Conservation (phyloP, 1,284 basidiomycete species). For the Fomes fomentarius region DNA sequence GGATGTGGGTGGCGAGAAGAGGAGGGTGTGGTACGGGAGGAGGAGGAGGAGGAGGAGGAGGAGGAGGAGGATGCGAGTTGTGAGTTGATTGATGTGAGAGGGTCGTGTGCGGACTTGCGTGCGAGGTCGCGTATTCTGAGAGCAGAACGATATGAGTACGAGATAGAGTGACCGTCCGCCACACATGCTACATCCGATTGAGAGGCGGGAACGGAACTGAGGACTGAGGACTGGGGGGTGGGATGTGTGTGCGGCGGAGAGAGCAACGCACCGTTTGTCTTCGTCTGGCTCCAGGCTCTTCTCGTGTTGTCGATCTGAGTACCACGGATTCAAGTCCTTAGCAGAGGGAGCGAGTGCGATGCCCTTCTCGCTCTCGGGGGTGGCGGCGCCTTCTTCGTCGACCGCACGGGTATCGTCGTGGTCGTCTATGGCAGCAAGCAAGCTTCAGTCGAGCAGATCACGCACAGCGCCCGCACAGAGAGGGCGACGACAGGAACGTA, state of each 20-base stretch:
- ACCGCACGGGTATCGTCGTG: conserved; percentile 46
- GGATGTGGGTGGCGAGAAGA: too few species aligned
- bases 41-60: too few species aligned
- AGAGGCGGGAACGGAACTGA: too few species aligned
- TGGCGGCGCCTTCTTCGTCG: conserved; percentile 38
- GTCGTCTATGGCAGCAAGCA: conserved; percentile 14
- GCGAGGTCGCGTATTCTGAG: conserved; percentile 62
- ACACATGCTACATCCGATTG: too few species aligned
- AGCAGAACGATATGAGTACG: not conserved
- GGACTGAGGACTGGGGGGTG: too few species aligned
- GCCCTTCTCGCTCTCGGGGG: conserved; percentile 66
- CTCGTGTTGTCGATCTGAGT: conserved; percentile 45
- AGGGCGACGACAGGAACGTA: conserved; percentile 30
- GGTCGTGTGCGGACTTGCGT: conserved; percentile 68
- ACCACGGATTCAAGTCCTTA: conserved; percentile 82
- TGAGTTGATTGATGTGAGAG: conserved; percentile 72
- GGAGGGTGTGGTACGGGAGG: too few species aligned
- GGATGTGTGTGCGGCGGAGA: too few species aligned
- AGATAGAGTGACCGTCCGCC: too few species aligned
- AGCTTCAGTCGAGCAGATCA: conserved; percentile 33
- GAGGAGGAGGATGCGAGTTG: conserved; percentile 59
- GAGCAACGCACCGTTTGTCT: conserved; percentile 33
- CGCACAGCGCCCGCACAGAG: not conserved
- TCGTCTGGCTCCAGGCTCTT: conserved; percentile 30
- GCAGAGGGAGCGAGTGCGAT: conserved; percentile 69